Evolutionary conservation across 306 rosid species (phyloP).

Genomic region (Quercus bicolor): DNA sequence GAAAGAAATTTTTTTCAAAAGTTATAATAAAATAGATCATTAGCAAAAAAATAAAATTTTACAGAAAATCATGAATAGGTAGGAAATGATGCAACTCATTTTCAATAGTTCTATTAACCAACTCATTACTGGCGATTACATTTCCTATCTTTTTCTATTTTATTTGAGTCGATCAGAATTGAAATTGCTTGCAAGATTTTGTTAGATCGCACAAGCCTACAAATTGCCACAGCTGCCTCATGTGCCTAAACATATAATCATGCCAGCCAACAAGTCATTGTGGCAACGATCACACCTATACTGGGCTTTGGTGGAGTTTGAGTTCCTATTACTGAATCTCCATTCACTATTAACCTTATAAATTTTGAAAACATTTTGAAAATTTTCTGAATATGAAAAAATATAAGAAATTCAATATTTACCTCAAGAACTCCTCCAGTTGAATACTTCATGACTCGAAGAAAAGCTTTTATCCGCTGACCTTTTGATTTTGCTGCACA

Average conservation of each 20-base stretch:
- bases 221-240: neutral
- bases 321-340: neutral
- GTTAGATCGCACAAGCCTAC: neutral
- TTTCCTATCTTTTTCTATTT: constrained; percentile 7
- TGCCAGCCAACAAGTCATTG: neutral
- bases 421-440: constrained; percentile 94
- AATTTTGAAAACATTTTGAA: neutral
- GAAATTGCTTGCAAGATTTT: neutral
- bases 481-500: constrained; percentile 67
- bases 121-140: constrained; percentile 1
- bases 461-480: constrained; percentile 80
- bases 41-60: neutral
- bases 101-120: neutral
- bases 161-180: constrained; percentile 9
- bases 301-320: neutral
- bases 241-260: neutral
- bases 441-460: constrained; percentile 86
- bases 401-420: constrained; percentile 4
- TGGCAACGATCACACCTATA: neutral
- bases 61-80: neutral
- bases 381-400: neutral
- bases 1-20: constrained; percentile 15
- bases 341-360: neutral
- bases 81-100: neutral
- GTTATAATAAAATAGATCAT: neutral